Percentiles rank a stretch among this genome's conserved stretches.
phyloP scores from a whole-genome alignment of 1,284 basidiomycete genomes.

The Fomitopsis schrenkii region DNA sequence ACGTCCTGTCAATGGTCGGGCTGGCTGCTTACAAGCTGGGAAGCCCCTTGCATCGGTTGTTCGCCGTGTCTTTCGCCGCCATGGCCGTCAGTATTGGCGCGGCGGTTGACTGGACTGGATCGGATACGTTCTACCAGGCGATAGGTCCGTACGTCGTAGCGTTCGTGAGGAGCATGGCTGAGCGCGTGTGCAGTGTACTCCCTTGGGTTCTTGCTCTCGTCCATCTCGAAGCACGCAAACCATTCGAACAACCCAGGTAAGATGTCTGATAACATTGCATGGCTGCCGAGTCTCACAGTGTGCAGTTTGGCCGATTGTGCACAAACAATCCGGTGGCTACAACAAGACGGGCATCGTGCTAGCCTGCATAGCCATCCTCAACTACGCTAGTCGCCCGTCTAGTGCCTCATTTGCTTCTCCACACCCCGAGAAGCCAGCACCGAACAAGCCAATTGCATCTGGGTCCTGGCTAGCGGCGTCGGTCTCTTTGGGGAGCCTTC shows the following conservation, averaged over 20 bases:
- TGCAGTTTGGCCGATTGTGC: slow-evolving; percentile 78
- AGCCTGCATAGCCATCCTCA: slow-evolving; percentile 44
- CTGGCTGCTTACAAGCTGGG: slow-evolving; percentile 57
- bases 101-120: slow-evolving; percentile 52
- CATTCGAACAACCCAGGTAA: slow-evolving; percentile 78
- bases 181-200: slow-evolving; percentile 45
- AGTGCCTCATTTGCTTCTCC: background rate
- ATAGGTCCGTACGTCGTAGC: slow-evolving; percentile 43
- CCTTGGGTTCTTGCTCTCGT: slow-evolving; percentile 65
- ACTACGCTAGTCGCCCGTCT: slow-evolving; percentile 16
- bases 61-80: slow-evolving; percentile 55
- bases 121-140: slow-evolving; percentile 42
- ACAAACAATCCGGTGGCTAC: slow-evolving; percentile 64
- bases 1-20: slow-evolving; percentile 52
- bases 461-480: slow-evolving; percentile 45
- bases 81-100: slow-evolving; percentile 47
- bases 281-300: background rate
- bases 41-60: slow-evolving; percentile 52
- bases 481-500: slow-evolving; percentile 66
- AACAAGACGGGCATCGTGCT: slow-evolving; percentile 65
- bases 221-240: slow-evolving; percentile 76
- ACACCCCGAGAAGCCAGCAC: background rate
- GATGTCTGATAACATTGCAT: background rate
- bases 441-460: slow-evolving; percentile 12
- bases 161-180: background rate